A percentile compares a stretch with the other conserved stretches of the same genome.
phyloP scores from a whole-genome alignment of 179 eudicot genomes.

The Beta macrorhiza region DNA sequence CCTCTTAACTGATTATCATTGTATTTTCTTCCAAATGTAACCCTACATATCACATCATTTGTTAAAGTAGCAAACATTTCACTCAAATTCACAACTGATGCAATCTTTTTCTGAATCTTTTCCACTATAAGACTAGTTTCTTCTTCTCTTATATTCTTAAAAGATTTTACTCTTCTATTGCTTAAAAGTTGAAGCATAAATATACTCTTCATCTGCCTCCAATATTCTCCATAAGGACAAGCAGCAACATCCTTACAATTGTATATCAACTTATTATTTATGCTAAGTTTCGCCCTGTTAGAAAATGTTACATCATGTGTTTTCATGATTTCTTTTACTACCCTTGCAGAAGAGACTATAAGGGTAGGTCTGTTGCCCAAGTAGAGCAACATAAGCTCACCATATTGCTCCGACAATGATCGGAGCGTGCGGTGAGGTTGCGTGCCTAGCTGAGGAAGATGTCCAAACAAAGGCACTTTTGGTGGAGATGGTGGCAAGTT shows the following conservation, averaged over 20 bases:
- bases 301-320: conserved; percentile 21
- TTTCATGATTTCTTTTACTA: conserved; percentile 27
- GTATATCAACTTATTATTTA: neutral
- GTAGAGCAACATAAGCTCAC: conserved; percentile 38
- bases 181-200: conserved; percentile 16
- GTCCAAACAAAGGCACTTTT: conserved; percentile 20
- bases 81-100: conserved; percentile 18
- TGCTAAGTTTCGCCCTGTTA: conserved; percentile 1
- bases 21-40: conserved; percentile 47
- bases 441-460: conserved; percentile 20
- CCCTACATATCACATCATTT: conserved; percentile 41
- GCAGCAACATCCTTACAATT: conserved; percentile 11
- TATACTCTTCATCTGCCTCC: conserved; percentile 34
- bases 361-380: conserved; percentile 33
- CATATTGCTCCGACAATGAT: conserved; percentile 32
- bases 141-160: conserved; percentile 19
- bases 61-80: neutral
- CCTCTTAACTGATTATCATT: conserved; percentile 10
- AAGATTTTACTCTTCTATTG: conserved; percentile 22
- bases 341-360: conserved; percentile 15
- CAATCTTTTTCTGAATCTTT: neutral
- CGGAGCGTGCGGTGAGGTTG: conserved; percentile 31
- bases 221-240: conserved; percentile 24
- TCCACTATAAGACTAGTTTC: conserved; percentile 8
- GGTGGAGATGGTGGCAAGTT: conserved; percentile 27